Base-by-base conservation (phyloP, 495 filamentous ascomycete genomes). In the Xylaria flabelliformis region DNA sequence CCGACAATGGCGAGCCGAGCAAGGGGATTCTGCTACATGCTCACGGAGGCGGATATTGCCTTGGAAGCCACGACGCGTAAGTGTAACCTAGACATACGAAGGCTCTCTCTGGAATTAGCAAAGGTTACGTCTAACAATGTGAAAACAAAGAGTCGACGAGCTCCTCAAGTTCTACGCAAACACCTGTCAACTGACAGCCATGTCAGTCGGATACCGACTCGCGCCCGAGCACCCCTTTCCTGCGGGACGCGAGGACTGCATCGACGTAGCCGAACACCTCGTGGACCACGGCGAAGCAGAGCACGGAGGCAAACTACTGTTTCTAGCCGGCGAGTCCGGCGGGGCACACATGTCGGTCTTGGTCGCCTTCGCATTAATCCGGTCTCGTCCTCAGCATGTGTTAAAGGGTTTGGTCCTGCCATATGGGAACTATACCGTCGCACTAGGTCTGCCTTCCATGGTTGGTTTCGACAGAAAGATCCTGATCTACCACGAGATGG, bases 161-260 rank as follows among this genome's bases (percentile, higher is more conserved):
- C 86, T 78, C 29, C 70, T n/a, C 73, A 79, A 32, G 73, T 86
- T 15, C 73, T 82, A 56, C 78, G 75, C 71, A 73, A 82, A 83
- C 87, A 50, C 62, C 10, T 46, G 41, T 21, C 62, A 50, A 10
- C 1, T 64, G 12, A 64, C 62, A 7, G 62, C 62, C 42, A 72
- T 90, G 13, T 86, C 85, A 7, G 81, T 89, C 24, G 89, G 87
- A 19, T 90, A 90, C 78, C 80, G 89, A 58, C 82, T 86, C n/a
- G 88, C 89, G 8, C 89, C 89, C 0, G 87, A 90, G 67, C 55
- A 90, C 73, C 86, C 87, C 0, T 90, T 81, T 71, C 89, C 89
- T 0, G 81, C 80, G 19, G 82, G 79, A 0, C 73, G 80, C 5
- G 79, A 90, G 61, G 89, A 91, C 75, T 85, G 85, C 78, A 81